phyloP scores from a whole-genome alignment of 2,329 filamentous ascomycete genomes.

The Aureobasidium sp. region DNA sequence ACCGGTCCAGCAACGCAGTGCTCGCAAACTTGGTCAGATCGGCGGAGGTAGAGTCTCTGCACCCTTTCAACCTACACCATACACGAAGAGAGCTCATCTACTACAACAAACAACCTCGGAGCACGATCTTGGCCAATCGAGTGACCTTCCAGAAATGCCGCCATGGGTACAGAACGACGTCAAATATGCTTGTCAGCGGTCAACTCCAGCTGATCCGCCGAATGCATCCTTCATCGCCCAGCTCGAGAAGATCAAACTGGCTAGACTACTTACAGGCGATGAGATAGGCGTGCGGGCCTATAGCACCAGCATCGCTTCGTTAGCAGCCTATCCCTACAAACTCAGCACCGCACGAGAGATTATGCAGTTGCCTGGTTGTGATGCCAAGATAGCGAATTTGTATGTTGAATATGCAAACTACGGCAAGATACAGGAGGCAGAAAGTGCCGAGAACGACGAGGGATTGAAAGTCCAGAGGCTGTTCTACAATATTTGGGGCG shows the following conservation, averaged over 20 bases:
- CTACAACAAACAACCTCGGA: constrained; percentile 69
- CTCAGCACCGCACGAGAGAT: constrained; percentile 40
- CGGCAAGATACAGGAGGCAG: constrained; percentile 53
- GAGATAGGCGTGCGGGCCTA: constrained; percentile 78
- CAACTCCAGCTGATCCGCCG: constrained; percentile 59
- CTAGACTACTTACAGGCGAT: constrained; percentile 64
- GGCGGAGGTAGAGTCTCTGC: constrained; percentile 25
- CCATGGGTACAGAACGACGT: constrained; percentile 57
- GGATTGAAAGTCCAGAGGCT: constrained; percentile 55
- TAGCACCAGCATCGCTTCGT: constrained; percentile 71
- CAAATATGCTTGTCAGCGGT: constrained; percentile 72
- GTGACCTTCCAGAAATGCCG: constrained; percentile 56
- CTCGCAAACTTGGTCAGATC: constrained; percentile 16
- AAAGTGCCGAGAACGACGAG: constrained; percentile 55
- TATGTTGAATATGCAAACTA: constrained; percentile 66
- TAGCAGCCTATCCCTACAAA: constrained; percentile 69
- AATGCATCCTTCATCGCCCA: constrained; percentile 69
- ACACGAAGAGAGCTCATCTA: constrained; percentile 36
- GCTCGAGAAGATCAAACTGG: constrained; percentile 64
- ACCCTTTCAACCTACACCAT: constrained; percentile 15
- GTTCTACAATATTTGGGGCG: constrained; percentile 89
- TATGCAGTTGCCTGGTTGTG: constrained; percentile 63
- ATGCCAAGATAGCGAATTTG: constrained; percentile 66
- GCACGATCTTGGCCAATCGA: constrained; percentile 49
- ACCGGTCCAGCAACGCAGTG: background rate